Conservation (phyloP, 2,329 filamentous ascomycete species). For the Drechslerella stenobrocha region DNA sequence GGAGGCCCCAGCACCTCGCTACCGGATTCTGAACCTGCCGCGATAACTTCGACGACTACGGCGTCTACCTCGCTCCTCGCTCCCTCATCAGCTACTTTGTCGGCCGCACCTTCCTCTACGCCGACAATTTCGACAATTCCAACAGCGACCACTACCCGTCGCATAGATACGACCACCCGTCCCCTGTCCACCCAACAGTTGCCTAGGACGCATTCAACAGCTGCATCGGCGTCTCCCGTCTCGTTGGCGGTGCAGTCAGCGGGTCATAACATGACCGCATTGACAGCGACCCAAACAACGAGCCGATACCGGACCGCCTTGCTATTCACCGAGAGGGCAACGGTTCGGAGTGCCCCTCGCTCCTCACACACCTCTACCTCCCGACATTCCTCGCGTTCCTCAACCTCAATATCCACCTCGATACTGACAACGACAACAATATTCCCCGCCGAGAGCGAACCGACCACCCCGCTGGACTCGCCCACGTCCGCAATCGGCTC, state of each 20-base stretch:
- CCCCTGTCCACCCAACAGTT: slow-evolving; percentile 1
- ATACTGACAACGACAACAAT: slow-evolving; percentile 15
- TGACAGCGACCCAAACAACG: slow-evolving; percentile 18
- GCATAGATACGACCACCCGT: neutral
- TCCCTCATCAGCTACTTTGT: neutral
- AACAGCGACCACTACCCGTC: neutral
- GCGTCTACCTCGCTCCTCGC: neutral
- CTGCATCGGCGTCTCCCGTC: slow-evolving; percentile 1
- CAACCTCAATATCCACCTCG: slow-evolving; percentile 17
- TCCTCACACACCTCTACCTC: neutral
- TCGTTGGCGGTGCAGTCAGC: slow-evolving; percentile 13
- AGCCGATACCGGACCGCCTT: slow-evolving; percentile 8
- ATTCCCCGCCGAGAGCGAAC: slow-evolving; percentile 39
- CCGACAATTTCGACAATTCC: neutral
- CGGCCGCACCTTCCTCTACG: neutral
- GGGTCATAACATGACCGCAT: slow-evolving; percentile 28
- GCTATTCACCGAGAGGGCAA: slow-evolving; percentile 12
- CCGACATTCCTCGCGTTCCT: slow-evolving; percentile 7
- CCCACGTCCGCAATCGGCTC: slow-evolving; percentile 12
- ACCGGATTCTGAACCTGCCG: slow-evolving; percentile 9
- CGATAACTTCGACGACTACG: neutral
- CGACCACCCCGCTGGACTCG: slow-evolving; percentile 35
- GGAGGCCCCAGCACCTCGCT: slow-evolving; percentile 16
- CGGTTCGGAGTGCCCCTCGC: neutral
- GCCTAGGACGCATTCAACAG: neutral